Evolutionary conservation across 305 asterid species (phyloP).

Genomic region (Fraxinus platypoda): DNA sequence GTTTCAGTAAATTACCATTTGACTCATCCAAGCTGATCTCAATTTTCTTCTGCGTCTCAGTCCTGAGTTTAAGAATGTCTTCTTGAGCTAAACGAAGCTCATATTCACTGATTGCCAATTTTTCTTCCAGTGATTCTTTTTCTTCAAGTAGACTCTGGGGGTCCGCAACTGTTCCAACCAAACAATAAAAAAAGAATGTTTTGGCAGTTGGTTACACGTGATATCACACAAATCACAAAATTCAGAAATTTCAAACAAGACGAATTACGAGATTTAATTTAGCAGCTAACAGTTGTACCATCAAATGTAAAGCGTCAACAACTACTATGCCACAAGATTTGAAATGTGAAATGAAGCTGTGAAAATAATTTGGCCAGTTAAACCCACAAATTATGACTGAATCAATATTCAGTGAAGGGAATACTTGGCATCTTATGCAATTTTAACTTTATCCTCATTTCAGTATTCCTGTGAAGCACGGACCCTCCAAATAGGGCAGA

Average conservation of each 20-base stretch:
- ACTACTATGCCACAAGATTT: neutral
- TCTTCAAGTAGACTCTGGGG: conserved; percentile 94
- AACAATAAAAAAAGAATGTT: conserved; percentile 21
- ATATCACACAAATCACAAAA: conserved; percentile 15
- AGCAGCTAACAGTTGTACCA: conserved; percentile 14
- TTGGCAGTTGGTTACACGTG: neutral
- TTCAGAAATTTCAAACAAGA: conserved; percentile 3
- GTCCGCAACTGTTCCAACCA: conserved; percentile 69
- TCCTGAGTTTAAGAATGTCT: conserved; percentile 72
- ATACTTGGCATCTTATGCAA: neutral
- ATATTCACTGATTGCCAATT: conserved; percentile 83
- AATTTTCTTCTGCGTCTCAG: conserved; percentile 66
- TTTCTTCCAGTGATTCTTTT: conserved; percentile 82
- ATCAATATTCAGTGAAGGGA: neutral
- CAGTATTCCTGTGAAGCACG: neutral
- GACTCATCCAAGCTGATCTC: conserved; percentile 46
- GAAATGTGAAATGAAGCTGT: conserved; percentile 5
- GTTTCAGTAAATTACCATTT: conserved; percentile 40
- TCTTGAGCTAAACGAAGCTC: conserved; percentile 98
- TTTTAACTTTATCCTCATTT: neutral
- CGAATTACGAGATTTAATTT: conserved; percentile 5
- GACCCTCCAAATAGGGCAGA: neutral
- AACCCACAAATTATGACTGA: neutral
- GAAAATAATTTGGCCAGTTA: neutral
- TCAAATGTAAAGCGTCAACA: conserved; percentile 11